Base-by-base conservation (phyloP, 768 basidiomycete species). In the Boletus sensibilis region DNA sequence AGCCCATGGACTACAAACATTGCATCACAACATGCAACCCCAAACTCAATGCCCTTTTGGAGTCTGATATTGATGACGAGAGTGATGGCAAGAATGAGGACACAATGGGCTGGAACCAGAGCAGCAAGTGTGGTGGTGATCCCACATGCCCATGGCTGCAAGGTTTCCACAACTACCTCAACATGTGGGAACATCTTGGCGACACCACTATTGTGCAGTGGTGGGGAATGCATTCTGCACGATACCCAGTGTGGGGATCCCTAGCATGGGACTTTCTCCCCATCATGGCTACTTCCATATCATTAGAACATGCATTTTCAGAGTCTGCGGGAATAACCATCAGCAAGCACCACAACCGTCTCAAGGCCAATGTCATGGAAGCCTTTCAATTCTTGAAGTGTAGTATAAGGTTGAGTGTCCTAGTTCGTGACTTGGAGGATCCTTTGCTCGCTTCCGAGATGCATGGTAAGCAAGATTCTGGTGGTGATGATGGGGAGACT, bases 111-210 rank as follows among this genome's bases (percentile, higher is more conserved):
- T 38, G 37, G 8, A 38, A 38, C 18, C 1, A 6, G 34, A 25
- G 33, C 34, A 25, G 20, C 20, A 42, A 49, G 34, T 20, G 7
- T 45, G 23, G 34, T 43, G 35, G 34, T 5, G 38, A 58, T 46
- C 43, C 43, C 25, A 33, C 38, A 37, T 0, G 5, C 12, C 58
- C 35, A 2, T 59, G 58, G 58, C 54, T 51, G 2, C 50, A 56
- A 20, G 50, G 45, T 12, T 59, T 59, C 33, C 54, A 59, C 16
- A 12, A 55, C 27, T 59, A 59, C 34, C 54, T 59, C 54, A 59
- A 51, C 21, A 31, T 5, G 0, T 4, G 5, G 29, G 40, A 59
- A n/a, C 25, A 56, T 5, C 49, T 56, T 42, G 48, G 49, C 2
- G 9, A 51, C 18, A 9, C 38, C 49, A 50, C 39, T 25, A 42